Evolutionary conservation across 2,329 filamentous ascomycete genomes (phyloP), one percentile per base, ranked within the genome.

Genomic region (Tolypocladium pustulatum): DNA sequence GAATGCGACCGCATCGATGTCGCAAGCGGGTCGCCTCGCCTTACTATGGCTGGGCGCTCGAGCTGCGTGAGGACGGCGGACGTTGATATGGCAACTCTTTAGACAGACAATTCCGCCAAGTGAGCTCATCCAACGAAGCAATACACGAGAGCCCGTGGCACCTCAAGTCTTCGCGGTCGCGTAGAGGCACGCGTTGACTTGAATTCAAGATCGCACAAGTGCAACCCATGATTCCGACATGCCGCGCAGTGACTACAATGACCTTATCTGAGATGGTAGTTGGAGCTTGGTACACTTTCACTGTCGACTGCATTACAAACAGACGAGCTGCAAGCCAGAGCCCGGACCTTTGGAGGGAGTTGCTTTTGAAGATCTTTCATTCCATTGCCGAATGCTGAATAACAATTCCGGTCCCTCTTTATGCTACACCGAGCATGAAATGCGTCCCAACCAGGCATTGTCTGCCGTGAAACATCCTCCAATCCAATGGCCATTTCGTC

Each of bases 401-500:
- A 66, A 57, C 57, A 68, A 67, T 70, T 71, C 67, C 69, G 65
- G 67, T 72, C 68, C 71, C 65, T 61, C 60, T 63, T 60, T 67
- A 72, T 73, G 73, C 70, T 71, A 69, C 66, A 69, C 69, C 68
- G 68, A 73, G 69, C 71, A 73, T 72, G 67, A 72, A 72, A 69
- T 70, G 69, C 67, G 70, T 73, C 70, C 72, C 69, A 71, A 67
- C 66, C 65, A 69, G 70, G 71, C 70, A 65, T 68, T 68, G 62
- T 66, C 57, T 64, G 68, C 68, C 71, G 67, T 69, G 62, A 66
- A 70, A 67, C 69, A 68, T 65, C 69, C 65, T 67, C 66, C 67
- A 63, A 69, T 66, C 66, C 64, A 68, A 65, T 67, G 69, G 68
- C 66, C 66, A 63, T 66, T 72, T 67, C 68, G 65, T 68, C 69